Conservation (phyloP, 2,329 filamentous ascomycete species). For the Reticulascus tulasneorum region DNA sequence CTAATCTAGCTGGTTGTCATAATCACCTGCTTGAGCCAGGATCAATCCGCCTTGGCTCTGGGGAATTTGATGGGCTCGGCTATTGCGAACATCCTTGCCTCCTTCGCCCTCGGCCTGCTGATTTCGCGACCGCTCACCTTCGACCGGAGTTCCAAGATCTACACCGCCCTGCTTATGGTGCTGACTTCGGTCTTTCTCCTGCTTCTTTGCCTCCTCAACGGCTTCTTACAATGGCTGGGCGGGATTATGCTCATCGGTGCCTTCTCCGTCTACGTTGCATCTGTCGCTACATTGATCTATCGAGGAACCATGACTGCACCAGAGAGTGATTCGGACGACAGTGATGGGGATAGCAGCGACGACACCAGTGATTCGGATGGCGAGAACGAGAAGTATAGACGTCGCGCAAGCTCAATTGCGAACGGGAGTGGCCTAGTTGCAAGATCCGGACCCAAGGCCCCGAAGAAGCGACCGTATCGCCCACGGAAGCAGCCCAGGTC, state of each 20-base stretch:
- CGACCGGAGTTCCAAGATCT: constrained; percentile 44
- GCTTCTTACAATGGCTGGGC: constrained; percentile 21
- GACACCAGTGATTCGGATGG: constrained; percentile 14
- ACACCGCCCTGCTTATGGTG: constrained; percentile 36
- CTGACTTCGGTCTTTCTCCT: constrained; percentile 36
- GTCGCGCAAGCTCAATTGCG: not conserved
- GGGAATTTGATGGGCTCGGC: constrained; percentile 52
- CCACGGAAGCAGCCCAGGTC: constrained; percentile 2
- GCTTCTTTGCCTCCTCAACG: constrained; percentile 18
- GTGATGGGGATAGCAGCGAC: constrained; percentile 18
- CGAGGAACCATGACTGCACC: constrained; percentile 36
- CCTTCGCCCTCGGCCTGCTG: constrained; percentile 49
- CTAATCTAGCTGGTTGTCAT: constrained; percentile 26
- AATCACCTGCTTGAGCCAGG: constrained; percentile 39
- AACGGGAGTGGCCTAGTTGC: too few species aligned
- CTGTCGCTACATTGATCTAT: constrained; percentile 40
- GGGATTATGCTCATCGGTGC: constrained; percentile 34
- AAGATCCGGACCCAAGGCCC: not conserved
- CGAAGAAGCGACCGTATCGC: too few species aligned
- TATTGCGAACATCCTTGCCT: constrained; percentile 52
- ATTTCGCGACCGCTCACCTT: constrained; percentile 33
- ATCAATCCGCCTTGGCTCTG: constrained; percentile 42
- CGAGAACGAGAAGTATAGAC: too few species aligned
- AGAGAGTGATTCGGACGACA: constrained; percentile 30
- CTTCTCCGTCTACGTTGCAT: constrained; percentile 40